phyloP scores from a whole-genome alignment of 495 filamentous ascomycete genomes.

The Gamarada debralockiae region DNA sequence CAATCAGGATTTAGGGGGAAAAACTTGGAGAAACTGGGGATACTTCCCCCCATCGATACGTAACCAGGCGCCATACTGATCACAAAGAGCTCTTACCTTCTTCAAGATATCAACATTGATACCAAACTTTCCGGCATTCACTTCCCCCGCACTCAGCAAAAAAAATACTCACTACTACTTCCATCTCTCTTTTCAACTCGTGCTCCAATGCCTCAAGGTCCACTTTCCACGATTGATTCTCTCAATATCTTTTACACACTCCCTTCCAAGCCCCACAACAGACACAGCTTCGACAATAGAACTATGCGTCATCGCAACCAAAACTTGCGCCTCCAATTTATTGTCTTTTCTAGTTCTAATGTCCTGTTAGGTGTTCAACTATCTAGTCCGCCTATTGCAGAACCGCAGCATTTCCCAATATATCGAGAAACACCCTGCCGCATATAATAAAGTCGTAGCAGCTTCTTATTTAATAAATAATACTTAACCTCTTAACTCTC shows the following conservation, averaged over 20 bases:
- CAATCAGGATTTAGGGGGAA: neutral
- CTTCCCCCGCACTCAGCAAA: constrained; percentile 79
- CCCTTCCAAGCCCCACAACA: constrained; percentile 73
- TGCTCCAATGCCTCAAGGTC: constrained; percentile 57
- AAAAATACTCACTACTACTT: constrained; percentile 66
- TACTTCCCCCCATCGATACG: constrained; percentile 77
- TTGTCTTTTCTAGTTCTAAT: no score
- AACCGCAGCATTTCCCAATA: no score
- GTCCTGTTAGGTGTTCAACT: no score
- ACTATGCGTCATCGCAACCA: constrained; percentile 79
- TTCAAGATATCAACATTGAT: constrained; percentile 53
- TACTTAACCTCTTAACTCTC: no score
- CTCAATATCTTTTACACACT: constrained; percentile 56
- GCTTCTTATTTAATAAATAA: no score
- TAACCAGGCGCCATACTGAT: constrained; percentile 76
- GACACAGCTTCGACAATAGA: constrained; percentile 79
- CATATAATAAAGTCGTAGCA: no score
- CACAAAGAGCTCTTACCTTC: constrained; percentile 62
- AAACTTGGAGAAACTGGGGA: no score
- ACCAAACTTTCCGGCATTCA: constrained; percentile 86
- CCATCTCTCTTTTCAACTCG: constrained; percentile 38
- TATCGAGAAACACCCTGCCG: no score
- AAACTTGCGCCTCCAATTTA: no score
- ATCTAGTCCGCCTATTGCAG: no score
- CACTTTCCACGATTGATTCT: constrained; percentile 57